phyloP scores from a whole-genome alignment of 352 stramenopile genomes.

The Pythium vanterpoolii region DNA sequence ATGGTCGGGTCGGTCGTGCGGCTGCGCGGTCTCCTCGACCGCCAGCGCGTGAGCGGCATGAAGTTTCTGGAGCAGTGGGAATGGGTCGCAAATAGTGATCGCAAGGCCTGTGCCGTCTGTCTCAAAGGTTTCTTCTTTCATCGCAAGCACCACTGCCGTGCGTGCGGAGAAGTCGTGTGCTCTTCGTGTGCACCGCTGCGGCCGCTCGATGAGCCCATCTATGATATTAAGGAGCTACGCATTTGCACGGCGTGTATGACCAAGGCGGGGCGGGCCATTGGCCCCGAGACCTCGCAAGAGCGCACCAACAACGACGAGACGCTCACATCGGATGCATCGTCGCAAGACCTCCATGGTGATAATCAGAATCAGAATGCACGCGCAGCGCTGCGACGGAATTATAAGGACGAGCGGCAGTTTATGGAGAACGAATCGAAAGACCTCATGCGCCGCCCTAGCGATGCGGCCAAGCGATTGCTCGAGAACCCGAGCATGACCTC shows the following conservation, averaged over 20 bases:
- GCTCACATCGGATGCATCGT: slow-evolving; percentile 51
- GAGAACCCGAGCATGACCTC: slow-evolving; percentile 16
- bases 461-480: slow-evolving; percentile 23
- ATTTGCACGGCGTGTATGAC: slow-evolving; percentile 60
- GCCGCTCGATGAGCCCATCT: slow-evolving; percentile 65
- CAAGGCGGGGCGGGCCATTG: slow-evolving; percentile 22
- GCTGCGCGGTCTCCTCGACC: slow-evolving; percentile 50
- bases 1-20: slow-evolving; percentile 41
- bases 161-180: slow-evolving; percentile 80
- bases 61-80: slow-evolving; percentile 77
- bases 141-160: slow-evolving; percentile 84
- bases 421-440: slow-evolving; percentile 50
- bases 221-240: slow-evolving; percentile 60
- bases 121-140: slow-evolving; percentile 71
- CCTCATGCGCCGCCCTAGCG: slow-evolving; percentile 40
- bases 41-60: slow-evolving; percentile 62
- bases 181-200: slow-evolving; percentile 54
- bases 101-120: slow-evolving; percentile 71
- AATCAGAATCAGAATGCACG: too few species aligned
- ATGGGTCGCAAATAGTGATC: slow-evolving; percentile 69
- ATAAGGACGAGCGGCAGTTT: slow-evolving; percentile 61
- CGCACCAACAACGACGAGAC: slow-evolving; percentile 29
- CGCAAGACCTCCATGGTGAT: slow-evolving; percentile 54
- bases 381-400: slow-evolving; percentile 28
- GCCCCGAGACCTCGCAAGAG: slow-evolving; percentile 8